A percentile compares a stretch with the other conserved stretches of the same genome.
Evolutionary conservation across 345 rosid genomes (phyloP).

Genomic region (Citrus medica): DNA sequence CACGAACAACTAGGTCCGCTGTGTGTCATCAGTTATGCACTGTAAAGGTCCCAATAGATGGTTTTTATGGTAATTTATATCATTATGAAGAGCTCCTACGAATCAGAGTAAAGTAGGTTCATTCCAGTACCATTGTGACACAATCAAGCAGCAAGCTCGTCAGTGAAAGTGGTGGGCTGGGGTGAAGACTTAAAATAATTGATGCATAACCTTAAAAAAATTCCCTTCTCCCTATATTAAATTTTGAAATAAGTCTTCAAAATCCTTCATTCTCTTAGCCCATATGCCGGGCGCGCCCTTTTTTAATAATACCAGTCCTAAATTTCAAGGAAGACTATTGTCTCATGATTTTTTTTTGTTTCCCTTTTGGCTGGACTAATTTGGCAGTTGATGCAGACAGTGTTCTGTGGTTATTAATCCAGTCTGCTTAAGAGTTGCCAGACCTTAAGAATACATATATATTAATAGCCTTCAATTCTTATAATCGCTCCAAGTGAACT

Average conservation of each 20-base stretch:
- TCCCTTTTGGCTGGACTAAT: background rate
- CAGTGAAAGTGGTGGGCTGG: background rate
- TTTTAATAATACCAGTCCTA: background rate
- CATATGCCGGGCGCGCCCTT: background rate
- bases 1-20: background rate
- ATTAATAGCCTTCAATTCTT: background rate
- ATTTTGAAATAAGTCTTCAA: background rate
- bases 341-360: background rate
- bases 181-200: background rate
- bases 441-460: background rate
- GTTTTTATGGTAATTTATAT: background rate
- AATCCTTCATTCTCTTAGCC: background rate
- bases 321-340: background rate
- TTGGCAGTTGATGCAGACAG: background rate
- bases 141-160: background rate
- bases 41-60: background rate
- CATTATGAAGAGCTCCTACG: background rate
- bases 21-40: background rate
- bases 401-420: background rate
- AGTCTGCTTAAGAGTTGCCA: background rate
- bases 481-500: background rate
- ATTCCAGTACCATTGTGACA: background rate
- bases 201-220: background rate
- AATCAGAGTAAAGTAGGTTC: background rate
- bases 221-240: too few species aligned